A percentile compares a stretch with the other conserved stretches of the same genome.
Conservation (phyloP, 202 grass and related monocot genomes). For the Panicum hallii region DNA sequence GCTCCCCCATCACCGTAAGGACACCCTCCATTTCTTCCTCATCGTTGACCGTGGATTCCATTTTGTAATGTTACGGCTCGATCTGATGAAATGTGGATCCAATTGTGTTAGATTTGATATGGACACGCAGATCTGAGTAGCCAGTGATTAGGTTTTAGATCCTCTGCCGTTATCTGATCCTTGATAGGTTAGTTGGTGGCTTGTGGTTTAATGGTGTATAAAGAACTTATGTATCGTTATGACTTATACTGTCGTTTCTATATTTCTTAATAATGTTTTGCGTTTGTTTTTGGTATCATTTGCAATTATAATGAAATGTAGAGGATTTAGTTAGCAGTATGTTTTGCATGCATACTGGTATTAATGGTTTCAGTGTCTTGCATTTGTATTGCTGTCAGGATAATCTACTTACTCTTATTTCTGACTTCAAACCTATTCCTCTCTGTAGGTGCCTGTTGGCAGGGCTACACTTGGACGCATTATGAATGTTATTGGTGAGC, state of each 20-base stretch:
- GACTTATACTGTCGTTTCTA: neutral
- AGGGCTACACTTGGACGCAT: conserved; percentile 99
- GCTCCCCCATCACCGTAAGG: conserved; percentile 94
- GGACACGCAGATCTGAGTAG: conserved; percentile 2
- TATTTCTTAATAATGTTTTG: neutral
- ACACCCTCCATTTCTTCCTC: neutral
- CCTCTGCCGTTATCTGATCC: neutral
- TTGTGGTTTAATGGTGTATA: neutral
- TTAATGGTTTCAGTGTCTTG: neutral
- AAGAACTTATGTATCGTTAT: neutral
- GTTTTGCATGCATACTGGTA: neutral
- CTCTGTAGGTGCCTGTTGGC: conserved; percentile 86
- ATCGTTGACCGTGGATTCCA: conserved; percentile 9
- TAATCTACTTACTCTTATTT: neutral
- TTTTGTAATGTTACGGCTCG: conserved; percentile 4
- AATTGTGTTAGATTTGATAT: conserved; percentile 15
- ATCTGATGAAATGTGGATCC: conserved; percentile 48
- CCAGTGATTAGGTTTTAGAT: neutral
- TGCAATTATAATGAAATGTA: neutral
- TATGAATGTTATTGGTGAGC: conserved; percentile 97
- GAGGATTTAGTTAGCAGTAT: neutral
- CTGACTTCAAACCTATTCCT: conserved; percentile 26
- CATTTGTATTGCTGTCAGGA: neutral
- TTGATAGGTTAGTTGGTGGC: neutral
- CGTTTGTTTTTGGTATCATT: neutral